Base-by-base conservation (phyloP, 2,329 filamentous ascomycete species). In the Coniochaeta pulveracea region DNA sequence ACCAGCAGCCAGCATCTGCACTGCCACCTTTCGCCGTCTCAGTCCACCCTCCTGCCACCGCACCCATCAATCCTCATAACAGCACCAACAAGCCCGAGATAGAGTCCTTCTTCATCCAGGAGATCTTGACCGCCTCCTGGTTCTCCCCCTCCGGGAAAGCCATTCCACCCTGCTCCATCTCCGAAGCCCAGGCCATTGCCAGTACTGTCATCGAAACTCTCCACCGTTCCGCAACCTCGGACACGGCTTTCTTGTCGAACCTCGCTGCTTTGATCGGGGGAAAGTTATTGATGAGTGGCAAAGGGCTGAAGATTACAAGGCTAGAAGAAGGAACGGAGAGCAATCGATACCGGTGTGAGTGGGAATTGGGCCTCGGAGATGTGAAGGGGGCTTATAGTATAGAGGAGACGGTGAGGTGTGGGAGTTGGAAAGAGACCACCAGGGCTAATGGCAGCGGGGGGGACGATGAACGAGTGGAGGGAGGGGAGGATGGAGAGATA, bases 201-300 rank as follows among this genome's bases (percentile, higher is more conserved):
- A 61, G 67, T 37, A 56, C 63, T 26, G 60, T 68, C n/a, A 56
- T 76, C 16, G 62, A 67, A 34, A 64, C 64, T 34, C 60, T 76
- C 38, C 60, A 65, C 38, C 60, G 58, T 24, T 60, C 64, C 27
- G 66, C 71, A 1, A 51, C 57, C 1, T 67, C 61, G 9, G 62
- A 66, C 5, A 64, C 76, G 45, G 60, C 63, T 0, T 76, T 78
- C 41, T 52, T 78, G 10, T 66, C 75, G 41, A 77, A 76, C 44
- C 49, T 77, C 5, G 63, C 72, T 0, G 70, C 69, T 4, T 56
- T 78, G 9, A 64, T 64, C 1, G 73, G 74, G 7, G 67, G 67
- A 4, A 61, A 56, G 31, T 50, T 66, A 18, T 55, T 77, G 31
- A 63, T 69, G 52, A 56, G 57, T 10, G 52, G 54, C 5, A 49